Base-by-base conservation (phyloP, 192 early-diverging fungal genomes). In the Mortierella alpina region DNA sequence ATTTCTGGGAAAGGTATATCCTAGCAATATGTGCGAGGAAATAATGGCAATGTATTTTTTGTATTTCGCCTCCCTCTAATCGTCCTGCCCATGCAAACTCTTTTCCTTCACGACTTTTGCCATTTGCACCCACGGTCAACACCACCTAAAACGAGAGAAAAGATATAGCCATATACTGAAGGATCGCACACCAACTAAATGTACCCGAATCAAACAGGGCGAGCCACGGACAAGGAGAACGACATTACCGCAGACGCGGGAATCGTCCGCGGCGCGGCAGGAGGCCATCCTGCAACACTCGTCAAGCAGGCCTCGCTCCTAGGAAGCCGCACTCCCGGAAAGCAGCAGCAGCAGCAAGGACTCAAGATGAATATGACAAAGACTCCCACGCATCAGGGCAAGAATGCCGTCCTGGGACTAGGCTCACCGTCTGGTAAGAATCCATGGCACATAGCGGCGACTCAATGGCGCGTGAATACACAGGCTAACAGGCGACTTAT, bases 191-290 rank as follows among this genome's bases (percentile, higher is more conserved):
- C 31, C 31, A 31, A 31, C 31, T 31, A 31, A 67, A 75, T 80
- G 77, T 68, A 67, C 18, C 59, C 77, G 41, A 71, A 58, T 58
- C 74, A 77, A 55, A 10, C 51, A 20, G 68, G 75, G 57, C 18
- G 75, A 39, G 51, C 18, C 13, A 17, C 66, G 15, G 77, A 80
- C 70, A 80, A 80, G 55, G 77, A 80, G 60, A 80, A 80, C 52
- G 70, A 66, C 58, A 63, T 66, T n/a, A 63, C 49, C 52, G 53
- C 64, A 39, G 59, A 66, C 20, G 44, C 61, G n/a, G 50, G 39
- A 39, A 22, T 44, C 39, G 23, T 50, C 7, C 40, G 41, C 48
- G 55, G 55, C 10, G 11, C 59, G 5, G 31, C 59, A 17, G 56
- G 69, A 20, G 59, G 22, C 23, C 50, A 49, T 45, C 62, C 44